Evolutionary conservation across 2,329 filamentous ascomycete species (phyloP).

Genomic region (Macrophomina tecta): DNA sequence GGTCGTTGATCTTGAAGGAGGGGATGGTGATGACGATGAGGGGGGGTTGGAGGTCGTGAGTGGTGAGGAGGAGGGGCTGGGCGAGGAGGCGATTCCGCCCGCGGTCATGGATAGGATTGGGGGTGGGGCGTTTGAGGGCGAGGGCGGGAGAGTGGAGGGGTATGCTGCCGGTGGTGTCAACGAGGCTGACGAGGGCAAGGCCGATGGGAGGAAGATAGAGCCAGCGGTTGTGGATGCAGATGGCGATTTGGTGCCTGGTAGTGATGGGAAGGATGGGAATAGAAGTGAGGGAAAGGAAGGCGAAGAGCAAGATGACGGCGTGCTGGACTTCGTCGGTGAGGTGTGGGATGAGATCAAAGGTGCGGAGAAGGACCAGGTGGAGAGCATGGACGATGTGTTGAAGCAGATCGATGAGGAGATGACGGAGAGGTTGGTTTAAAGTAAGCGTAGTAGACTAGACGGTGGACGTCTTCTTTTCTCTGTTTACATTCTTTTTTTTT

Average conservation of each 20-base stretch:
- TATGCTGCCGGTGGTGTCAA: too few relatives aligned
- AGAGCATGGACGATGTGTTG: constrained; percentile 20
- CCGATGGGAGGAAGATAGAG: neutral
- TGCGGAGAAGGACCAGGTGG: constrained; percentile 16
- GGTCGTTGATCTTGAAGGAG: constrained; percentile 1
- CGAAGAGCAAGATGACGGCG: neutral
- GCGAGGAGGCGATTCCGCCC: constrained; percentile 1
- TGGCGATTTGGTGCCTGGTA: neutral
- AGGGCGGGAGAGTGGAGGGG: neutral
- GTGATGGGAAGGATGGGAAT: neutral
- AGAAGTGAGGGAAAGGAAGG: neutral
- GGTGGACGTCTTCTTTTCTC: neutral
- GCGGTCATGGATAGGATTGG: constrained; percentile 6
- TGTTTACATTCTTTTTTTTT: too few relatives aligned
- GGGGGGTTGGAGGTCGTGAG: constrained; percentile 27
- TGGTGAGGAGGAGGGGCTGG: constrained; percentile 14
- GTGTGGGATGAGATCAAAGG: constrained; percentile 24
- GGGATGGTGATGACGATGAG: constrained; percentile 26
- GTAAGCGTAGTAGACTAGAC: neutral
- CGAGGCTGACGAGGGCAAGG: neutral
- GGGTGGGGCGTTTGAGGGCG: neutral
- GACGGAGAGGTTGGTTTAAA: constrained; percentile 11
- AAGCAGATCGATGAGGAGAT: constrained; percentile 23
- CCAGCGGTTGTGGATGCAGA: constrained; percentile 21
- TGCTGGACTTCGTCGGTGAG: constrained; percentile 17